Evolutionary conservation across 306 rosid genomes (phyloP).

Genomic region (Corylus heterophylla): DNA sequence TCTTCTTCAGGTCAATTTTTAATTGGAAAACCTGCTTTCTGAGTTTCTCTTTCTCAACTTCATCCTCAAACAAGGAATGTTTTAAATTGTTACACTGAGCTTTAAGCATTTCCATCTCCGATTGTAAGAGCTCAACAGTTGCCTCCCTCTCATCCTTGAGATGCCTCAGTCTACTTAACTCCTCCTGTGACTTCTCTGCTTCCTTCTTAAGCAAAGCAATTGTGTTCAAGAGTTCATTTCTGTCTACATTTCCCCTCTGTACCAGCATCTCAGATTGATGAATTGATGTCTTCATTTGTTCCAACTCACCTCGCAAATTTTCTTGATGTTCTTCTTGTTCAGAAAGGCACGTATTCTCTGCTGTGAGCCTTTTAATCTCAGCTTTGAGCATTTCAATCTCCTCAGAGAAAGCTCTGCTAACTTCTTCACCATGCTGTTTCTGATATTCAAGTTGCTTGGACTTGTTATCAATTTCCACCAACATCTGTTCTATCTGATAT

Average conservation of each 20-base stretch:
- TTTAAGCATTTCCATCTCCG: conserved; percentile 62
- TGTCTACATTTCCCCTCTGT: conserved; percentile 50
- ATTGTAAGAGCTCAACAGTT: conserved; percentile 39
- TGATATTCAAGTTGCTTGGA: conserved; percentile 60
- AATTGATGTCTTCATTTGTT: conserved; percentile 50
- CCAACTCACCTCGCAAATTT: conserved; percentile 48
- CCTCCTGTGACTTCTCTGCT: conserved; percentile 47
- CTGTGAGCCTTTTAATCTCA: conserved; percentile 58
- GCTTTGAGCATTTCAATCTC: conserved; percentile 51
- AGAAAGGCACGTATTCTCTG: conserved; percentile 43
- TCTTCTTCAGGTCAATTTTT: conserved; percentile 65
- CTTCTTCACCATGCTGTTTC: conserved; percentile 50
- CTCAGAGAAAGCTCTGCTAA: conserved; percentile 47
- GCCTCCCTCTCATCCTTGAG: conserved; percentile 57
- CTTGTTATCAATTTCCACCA: conserved; percentile 59
- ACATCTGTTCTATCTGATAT: conserved; percentile 50
- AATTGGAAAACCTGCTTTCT: conserved; percentile 62
- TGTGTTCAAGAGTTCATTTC: conserved; percentile 54
- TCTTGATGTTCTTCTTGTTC: conserved; percentile 52
- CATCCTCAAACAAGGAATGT: conserved; percentile 56
- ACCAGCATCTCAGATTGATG: conserved; percentile 53
- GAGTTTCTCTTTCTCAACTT: conserved; percentile 72
- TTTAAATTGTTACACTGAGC: conserved; percentile 58
- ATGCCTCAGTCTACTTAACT: conserved; percentile 46
- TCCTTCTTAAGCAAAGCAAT: conserved; percentile 61